A percentile compares a stretch with the other conserved stretches of the same genome.
phyloP scores from a whole-genome alignment of 768 basidiomycete species.

The Auricularia cornea region DNA sequence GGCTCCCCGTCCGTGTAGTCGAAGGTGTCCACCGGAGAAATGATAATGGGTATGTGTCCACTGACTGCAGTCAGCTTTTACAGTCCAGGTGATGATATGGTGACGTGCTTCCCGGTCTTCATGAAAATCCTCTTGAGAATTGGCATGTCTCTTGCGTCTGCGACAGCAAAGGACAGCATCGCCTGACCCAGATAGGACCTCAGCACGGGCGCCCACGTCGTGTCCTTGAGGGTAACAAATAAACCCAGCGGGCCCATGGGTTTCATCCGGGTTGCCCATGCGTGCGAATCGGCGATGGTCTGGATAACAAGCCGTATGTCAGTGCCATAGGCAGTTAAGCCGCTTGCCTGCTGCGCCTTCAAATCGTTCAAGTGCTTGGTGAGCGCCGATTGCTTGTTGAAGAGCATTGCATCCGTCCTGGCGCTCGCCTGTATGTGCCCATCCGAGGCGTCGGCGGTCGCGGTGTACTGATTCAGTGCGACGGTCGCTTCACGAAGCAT shows the following conservation, averaged over 20 bases:
- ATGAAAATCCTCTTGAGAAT: conserved; percentile 47
- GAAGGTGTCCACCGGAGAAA: conserved; percentile 69
- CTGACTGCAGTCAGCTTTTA: conserved; percentile 24
- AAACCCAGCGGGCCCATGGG: conserved; percentile 77
- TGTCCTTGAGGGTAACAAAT: conserved; percentile 67
- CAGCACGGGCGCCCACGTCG: conserved; percentile 59
- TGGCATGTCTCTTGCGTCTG: conserved; percentile 55
- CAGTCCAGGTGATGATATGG: conserved; percentile 7
- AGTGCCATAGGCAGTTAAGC: conserved; percentile 51
- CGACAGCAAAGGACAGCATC: conserved; percentile 69
- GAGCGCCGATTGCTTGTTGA: conserved; percentile 32
- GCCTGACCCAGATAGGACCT: conserved; percentile 46
- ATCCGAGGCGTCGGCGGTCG: background rate
- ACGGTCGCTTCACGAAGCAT: background rate
- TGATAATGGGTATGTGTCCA: conserved; percentile 43
- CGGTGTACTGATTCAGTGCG: background rate
- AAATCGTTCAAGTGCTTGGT: conserved; percentile 44
- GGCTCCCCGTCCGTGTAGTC: too few species aligned
- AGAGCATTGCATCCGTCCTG: conserved; percentile 11
- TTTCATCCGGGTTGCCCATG: conserved; percentile 55
- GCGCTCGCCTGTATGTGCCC: background rate
- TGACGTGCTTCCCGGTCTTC: conserved; percentile 54
- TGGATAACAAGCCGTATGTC: conserved; percentile 52
- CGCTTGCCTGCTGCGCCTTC: conserved; percentile 45
- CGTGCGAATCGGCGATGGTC: conserved; percentile 34